Conservation (phyloP, 192 early-diverging fungal species). For the Lobosporangium transversale region DNA sequence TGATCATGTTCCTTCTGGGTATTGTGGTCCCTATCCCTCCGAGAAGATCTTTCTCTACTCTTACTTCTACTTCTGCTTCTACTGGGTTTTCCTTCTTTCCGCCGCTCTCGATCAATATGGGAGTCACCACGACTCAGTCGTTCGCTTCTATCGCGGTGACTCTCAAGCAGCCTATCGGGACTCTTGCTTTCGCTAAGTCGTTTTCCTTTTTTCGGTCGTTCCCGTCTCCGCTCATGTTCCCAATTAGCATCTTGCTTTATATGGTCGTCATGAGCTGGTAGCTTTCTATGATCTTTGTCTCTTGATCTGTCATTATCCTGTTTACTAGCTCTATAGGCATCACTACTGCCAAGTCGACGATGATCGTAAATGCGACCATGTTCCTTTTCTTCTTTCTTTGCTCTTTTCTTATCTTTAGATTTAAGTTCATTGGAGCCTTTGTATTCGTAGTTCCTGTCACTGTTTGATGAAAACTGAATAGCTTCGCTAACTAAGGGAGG, state of each 20-base stretch:
- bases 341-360: background rate
- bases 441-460: too few relatives aligned
- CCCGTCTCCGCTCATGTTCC: too few relatives aligned
- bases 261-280: background rate
- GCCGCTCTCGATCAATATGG: conserved; percentile 21
- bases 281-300: background rate
- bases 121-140: too few relatives aligned
- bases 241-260: too few relatives aligned
- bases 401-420: conserved; percentile 2
- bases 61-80: conserved; percentile 9
- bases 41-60: background rate
- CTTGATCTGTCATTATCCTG: background rate
- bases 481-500: too few relatives aligned
- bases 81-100: conserved; percentile 12
- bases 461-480: too few relatives aligned
- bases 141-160: too few relatives aligned
- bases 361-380: conserved; percentile 2
- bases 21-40: background rate
- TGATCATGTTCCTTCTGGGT: background rate
- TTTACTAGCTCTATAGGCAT: background rate
- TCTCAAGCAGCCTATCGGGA: too few relatives aligned
- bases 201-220: too few relatives aligned
- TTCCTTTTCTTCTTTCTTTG: conserved; percentile 8
- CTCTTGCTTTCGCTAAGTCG: too few relatives aligned
- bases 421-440: background rate